Base-by-base conservation (phyloP, 2,329 filamentous ascomycete species). In the Pseudopyrenochaeta lycopersici region DNA sequence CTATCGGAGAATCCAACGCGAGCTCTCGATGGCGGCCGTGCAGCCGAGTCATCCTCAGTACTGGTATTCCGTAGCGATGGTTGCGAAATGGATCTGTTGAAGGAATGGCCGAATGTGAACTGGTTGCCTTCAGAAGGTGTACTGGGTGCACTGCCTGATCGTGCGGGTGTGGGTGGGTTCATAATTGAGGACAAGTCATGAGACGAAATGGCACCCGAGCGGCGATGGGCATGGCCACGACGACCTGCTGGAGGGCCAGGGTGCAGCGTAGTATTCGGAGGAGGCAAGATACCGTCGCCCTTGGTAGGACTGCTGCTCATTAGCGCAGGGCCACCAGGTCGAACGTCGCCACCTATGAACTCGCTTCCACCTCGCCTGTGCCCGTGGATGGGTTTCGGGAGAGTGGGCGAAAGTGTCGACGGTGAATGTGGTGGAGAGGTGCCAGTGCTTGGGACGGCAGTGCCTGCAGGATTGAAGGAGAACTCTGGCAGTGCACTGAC, bases 1-100 rank as follows among this genome's bases (percentile, higher is more conserved):
- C 86, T 90, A 59, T 96, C 92, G 1, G 90, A 92, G 69, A 96
- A 96, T 1, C 90, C 90, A 40, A 96, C 92, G 11, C 90, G 83
- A 36, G 87, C 84, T 54, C 87, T 84, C 3, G 83, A 81, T 74
- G 69, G 72, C 40, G 74, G 66, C 68, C 59, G 68, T 69, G 49
- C 69, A 64, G 57, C 72, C 68, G 30, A 48, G 7, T 72, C 68
- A 11, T 68, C 64, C 32, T 69, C 63, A 7, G 64, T 54, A 30
- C 52, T 54, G 35, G 51, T 58, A 40, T 67, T 63, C 39, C 67
- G 68, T 52, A 73, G 62, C 15, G 72, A 72, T 46, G 64, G 82
- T 75, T 63, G 81, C 7, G 74, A 75, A 21, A 73, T 58, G 5
- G 70, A 75, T 48, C 71, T 73, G 63, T 75, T 75, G 27, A 71